phyloP scores from a whole-genome alignment of 2,329 filamentous ascomycete genomes.

The Laburnicola sp. region DNA sequence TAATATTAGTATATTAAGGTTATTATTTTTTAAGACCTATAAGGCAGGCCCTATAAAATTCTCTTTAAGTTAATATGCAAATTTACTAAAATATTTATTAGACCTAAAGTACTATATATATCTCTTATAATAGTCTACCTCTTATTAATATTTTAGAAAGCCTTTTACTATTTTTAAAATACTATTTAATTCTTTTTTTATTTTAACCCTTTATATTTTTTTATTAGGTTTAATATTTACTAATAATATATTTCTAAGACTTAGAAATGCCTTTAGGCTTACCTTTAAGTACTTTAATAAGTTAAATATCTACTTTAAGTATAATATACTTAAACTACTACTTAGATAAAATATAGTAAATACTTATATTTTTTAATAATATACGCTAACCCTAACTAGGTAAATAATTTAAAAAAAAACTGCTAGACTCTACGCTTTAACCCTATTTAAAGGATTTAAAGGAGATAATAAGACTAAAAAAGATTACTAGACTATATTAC shows the following conservation, averaged over 20 bases:
- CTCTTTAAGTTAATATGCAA: constrained; percentile 2
- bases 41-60: not conserved
- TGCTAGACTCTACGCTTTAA: not conserved
- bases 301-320: not conserved
- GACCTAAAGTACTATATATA: constrained; percentile 1
- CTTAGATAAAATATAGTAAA: not conserved
- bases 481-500: constrained; percentile 1
- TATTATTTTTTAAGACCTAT: not conserved
- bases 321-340: constrained; percentile 1
- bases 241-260: constrained; percentile 6
- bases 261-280: not conserved
- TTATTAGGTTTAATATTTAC: not conserved
- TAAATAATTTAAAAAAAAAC: not conserved
- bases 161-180: not conserved
- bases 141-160: constrained; percentile 2
- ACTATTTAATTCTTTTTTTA: constrained; percentile 2
- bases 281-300: not conserved
- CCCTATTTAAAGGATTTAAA: constrained; percentile 1
- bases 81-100: constrained; percentile 7
- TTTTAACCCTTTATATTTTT: not conserved
- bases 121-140: constrained; percentile 1
- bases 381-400: not conserved
- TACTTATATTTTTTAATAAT: constrained; percentile 1
- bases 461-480: constrained; percentile 1
- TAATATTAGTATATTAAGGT: constrained; percentile 5